Evolutionary conservation across 768 basidiomycete genomes (phyloP).

Genomic region (Gautieria morchelliformis): DNA sequence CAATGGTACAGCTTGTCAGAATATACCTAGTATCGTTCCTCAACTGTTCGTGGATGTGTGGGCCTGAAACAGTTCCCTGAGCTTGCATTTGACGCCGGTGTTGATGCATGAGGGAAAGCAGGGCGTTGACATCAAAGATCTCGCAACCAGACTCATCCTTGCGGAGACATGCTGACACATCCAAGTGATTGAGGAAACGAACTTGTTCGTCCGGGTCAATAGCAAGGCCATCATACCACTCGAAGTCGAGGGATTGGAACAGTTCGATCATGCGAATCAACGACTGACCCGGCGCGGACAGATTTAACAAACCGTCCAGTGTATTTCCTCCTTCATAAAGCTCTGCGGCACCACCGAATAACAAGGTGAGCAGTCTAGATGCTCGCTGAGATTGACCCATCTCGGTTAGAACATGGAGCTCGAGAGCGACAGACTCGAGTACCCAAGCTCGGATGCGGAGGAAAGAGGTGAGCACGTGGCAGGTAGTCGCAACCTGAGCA

Average conservation of each 20-base stretch:
- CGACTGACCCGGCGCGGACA: conserved; percentile 75
- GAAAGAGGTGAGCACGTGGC: conserved; percentile 62
- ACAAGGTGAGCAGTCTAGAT: conserved; percentile 63
- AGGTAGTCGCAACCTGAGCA: conserved; percentile 55
- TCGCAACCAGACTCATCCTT: conserved; percentile 68
- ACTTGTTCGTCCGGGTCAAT: conserved; percentile 55
- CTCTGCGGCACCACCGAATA: conserved; percentile 44
- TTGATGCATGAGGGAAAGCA: conserved; percentile 58
- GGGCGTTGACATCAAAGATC: conserved; percentile 63
- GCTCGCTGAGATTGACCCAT: conserved; percentile 68
- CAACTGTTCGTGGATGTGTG: conserved; percentile 56
- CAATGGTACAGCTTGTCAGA: conserved; percentile 72
- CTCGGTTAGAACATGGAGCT: conserved; percentile 77
- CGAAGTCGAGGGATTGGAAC: conserved; percentile 76
- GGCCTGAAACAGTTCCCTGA: conserved; percentile 56
- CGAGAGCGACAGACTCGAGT: conserved; percentile 78
- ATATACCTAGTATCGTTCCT: conserved; percentile 64
- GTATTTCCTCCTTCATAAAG: conserved; percentile 36
- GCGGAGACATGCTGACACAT: conserved; percentile 62
- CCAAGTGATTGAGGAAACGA: conserved; percentile 41
- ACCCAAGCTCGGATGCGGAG: conserved; percentile 77
- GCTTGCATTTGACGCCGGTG: conserved; percentile 54
- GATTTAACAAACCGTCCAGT: conserved; percentile 41
- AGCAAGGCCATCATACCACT: conserved; percentile 72
- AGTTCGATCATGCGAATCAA: conserved; percentile 82